A percentile compares a stretch with the other conserved stretches of the same genome.
Evolutionary conservation across 2,329 filamentous ascomycete genomes (phyloP).

Genomic region (Diaporthe destruens): DNA sequence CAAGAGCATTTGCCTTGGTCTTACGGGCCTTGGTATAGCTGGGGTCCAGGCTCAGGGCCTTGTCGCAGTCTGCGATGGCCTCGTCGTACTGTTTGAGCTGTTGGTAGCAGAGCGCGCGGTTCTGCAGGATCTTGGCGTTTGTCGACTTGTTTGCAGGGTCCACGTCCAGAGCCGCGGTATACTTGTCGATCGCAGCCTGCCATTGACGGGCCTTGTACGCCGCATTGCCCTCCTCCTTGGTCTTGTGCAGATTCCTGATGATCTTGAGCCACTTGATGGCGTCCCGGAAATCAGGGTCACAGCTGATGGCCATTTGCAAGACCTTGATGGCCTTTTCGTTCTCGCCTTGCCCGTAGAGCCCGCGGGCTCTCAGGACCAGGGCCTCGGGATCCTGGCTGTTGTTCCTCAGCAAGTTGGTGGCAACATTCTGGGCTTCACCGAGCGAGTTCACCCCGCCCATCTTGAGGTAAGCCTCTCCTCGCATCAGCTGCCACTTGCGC

Average conservation of each 20-base stretch:
- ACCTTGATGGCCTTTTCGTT: slow-evolving; percentile 95
- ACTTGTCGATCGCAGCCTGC: slow-evolving; percentile 85
- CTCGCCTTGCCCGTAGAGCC: slow-evolving; percentile 91
- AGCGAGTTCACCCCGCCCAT: slow-evolving; percentile 91
- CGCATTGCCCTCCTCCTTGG: slow-evolving; percentile 92
- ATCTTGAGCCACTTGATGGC: slow-evolving; percentile 90
- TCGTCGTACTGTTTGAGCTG: slow-evolving; percentile 86
- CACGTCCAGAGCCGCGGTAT: slow-evolving; percentile 84
- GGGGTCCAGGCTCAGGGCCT: slow-evolving; percentile 85
- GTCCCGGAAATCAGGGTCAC: slow-evolving; percentile 91
- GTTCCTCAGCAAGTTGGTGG: slow-evolving; percentile 85
- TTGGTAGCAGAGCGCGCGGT: slow-evolving; percentile 86
- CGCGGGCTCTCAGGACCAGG: slow-evolving; percentile 86
- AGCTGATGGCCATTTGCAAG: slow-evolving; percentile 88
- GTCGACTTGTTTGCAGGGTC: slow-evolving; percentile 91
- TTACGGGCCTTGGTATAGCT: slow-evolving; percentile 91
- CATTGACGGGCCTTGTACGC: slow-evolving; percentile 90
- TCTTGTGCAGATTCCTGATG: slow-evolving; percentile 91
- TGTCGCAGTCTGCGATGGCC: slow-evolving; percentile 88
- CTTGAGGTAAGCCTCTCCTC: slow-evolving; percentile 90
- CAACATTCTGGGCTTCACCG: slow-evolving; percentile 92
- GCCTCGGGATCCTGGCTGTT: slow-evolving; percentile 96
- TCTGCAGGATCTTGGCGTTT: slow-evolving; percentile 95
- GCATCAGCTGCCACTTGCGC: slow-evolving; percentile 93
- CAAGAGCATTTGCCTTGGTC: slow-evolving; percentile 91